These are phyloP conservation scores for Pseudogymnoascus sp. DNA, from an alignment of 2,329 filamentous ascomycete genomes.

Conservation along the genomic window DNA sequence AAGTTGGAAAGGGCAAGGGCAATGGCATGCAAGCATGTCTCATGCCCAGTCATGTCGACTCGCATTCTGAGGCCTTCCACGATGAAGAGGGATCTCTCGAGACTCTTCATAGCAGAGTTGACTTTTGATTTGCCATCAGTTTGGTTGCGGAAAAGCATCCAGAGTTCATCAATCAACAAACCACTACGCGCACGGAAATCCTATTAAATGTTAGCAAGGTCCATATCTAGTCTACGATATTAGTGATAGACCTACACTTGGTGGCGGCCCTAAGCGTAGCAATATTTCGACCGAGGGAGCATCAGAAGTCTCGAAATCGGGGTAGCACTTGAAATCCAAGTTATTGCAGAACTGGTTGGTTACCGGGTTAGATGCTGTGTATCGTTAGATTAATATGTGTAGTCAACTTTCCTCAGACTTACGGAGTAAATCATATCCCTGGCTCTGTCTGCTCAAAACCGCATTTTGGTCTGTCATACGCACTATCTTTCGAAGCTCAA, in stretches of 20 bases:
- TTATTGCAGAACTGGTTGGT: slow-evolving; percentile 20
- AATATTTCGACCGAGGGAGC: slow-evolving; percentile 21
- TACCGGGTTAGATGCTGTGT: background rate
- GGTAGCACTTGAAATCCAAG: slow-evolving; percentile 26
- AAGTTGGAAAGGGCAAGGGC: background rate
- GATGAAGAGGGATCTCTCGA: background rate
- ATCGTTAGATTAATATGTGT: slow-evolving; percentile 13
- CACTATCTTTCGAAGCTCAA: slow-evolving; percentile 25
- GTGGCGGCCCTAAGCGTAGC: slow-evolving; percentile 20
- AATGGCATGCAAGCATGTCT: background rate
- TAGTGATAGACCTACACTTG: slow-evolving; percentile 19
- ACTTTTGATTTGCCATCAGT: background rate
- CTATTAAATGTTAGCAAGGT: background rate
- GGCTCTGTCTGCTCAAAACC: slow-evolving; percentile 10
- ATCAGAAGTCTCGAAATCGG: slow-evolving; percentile 25
- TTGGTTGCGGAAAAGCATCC: slow-evolving; percentile 3
- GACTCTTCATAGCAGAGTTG: background rate
- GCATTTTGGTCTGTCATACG: slow-evolving; percentile 20
- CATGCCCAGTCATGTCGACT: background rate
- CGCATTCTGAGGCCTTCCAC: background rate
- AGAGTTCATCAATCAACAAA: background rate
- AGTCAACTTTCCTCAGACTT: slow-evolving; percentile 12
- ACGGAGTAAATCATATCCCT: slow-evolving; percentile 26
- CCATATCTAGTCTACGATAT: background rate
- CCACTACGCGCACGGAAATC: slow-evolving; percentile 1